Base-by-base conservation (phyloP, 192 early-diverging fungal genomes). In the Podila clonocystis region DNA sequence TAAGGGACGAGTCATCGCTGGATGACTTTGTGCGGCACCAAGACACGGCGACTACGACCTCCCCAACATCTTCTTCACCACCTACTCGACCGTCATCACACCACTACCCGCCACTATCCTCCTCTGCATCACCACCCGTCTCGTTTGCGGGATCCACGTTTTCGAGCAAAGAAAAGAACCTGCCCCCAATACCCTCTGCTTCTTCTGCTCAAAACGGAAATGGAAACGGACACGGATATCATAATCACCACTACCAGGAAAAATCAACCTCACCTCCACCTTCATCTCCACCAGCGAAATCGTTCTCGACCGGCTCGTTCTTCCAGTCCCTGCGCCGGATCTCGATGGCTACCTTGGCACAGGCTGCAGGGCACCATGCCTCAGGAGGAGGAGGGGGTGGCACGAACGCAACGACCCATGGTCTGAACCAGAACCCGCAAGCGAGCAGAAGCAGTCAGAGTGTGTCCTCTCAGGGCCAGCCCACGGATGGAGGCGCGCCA, bases 321-420 rank as follows among this genome's bases (percentile, higher is more conserved):
- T 86, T 75, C 71, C 82, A 84, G 72, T 89, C 82, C 22, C 63
- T 84, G 22, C 68, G 70, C 33, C 69, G 64, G 66, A 70, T 75
- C 48, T 78, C 79, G 1, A 62, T 74, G 50, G 49, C 84, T 19
- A 68, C 82, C 0, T 26, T 73, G 49, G 69, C 82, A 58, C 72
- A 72, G 34, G 83, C 59, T 20, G 48, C 22, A 11, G 62, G 28
- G 3, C 33, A 34, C 17, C 30, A 34, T 36, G 20, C 34, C 34
- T 36, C 62, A n/a, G 22, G 59, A 19, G 58, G 58, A 29, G 58
- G 58, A 24, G 24, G 24, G 0, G 20, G 15, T 31, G 30, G 30
- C 41, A 9, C 38, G 9, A 58, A 28, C 0, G 38, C 49, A 6
- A 50, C 62, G n/a, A 12, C 38, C 4, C 52, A 36, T 29, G 59